Evolutionary conservation across 345 rosid genomes (phyloP).

Genomic region (Noccaea caerulescens): DNA sequence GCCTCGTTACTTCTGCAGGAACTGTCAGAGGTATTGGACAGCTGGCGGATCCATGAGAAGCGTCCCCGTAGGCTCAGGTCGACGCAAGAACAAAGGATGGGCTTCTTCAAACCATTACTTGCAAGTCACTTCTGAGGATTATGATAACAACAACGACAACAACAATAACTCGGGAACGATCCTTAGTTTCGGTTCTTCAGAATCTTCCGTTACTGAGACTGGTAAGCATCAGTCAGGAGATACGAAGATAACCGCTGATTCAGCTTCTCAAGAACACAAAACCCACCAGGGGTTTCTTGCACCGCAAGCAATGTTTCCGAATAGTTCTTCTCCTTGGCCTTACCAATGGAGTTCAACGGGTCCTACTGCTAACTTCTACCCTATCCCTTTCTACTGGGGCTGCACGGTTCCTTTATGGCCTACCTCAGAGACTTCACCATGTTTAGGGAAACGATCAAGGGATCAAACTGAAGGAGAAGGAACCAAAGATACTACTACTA

Average conservation of each 20-base stretch:
- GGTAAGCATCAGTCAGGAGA: slow-evolving; percentile 31
- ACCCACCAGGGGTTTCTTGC: slow-evolving; percentile 41
- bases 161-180: slow-evolving; percentile 51
- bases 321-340: slow-evolving; percentile 50
- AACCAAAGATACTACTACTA: slow-evolving; percentile 4
- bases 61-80: slow-evolving; percentile 83
- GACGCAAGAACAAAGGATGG: slow-evolving; percentile 76
- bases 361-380: slow-evolving; percentile 49
- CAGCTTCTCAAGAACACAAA: slow-evolving; percentile 35
- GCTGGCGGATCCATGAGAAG: slow-evolving; percentile 90
- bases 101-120: slow-evolving; percentile 45
- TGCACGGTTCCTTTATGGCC: slow-evolving; percentile 43
- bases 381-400: slow-evolving; percentile 57
- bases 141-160: slow-evolving; percentile 19
- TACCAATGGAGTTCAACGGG: slow-evolving; percentile 53
- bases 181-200: slow-evolving; percentile 60
- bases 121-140: slow-evolving; percentile 37
- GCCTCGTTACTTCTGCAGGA: slow-evolving; percentile 89
- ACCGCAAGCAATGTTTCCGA: slow-evolving; percentile 31
- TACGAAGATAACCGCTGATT: slow-evolving; percentile 32
- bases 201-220: slow-evolving; percentile 48
- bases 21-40: slow-evolving; percentile 94
- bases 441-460: slow-evolving; percentile 68
- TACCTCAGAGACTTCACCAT: slow-evolving; percentile 35
- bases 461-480: slow-evolving; percentile 47